Evolutionary conservation across 257 asterid genomes (phyloP).

Genomic region (Solanum lignicaule): DNA sequence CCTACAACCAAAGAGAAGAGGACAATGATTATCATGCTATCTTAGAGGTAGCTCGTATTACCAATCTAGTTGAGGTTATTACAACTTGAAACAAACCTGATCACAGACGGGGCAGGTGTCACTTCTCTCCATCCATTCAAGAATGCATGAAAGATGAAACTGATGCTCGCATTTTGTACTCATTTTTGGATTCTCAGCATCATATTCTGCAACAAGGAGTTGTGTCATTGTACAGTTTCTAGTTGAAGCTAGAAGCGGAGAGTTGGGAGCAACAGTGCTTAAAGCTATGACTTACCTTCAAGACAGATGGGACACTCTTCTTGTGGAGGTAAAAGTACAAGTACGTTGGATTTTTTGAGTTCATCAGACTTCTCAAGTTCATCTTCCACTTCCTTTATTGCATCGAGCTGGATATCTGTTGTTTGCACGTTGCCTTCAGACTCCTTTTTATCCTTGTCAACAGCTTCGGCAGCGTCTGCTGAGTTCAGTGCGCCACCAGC

Average conservation of each 20-base stretch:
- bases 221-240: not conserved
- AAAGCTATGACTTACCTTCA: slow-evolving; percentile 43
- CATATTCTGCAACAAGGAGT: slow-evolving; percentile 54
- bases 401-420: slow-evolving; percentile 20
- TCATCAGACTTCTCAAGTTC: slow-evolving; percentile 38
- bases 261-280: not conserved
- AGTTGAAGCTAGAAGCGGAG: not conserved
- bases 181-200: slow-evolving; percentile 76
- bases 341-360: slow-evolving; percentile 41
- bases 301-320: slow-evolving; percentile 95
- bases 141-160: slow-evolving; percentile 84
- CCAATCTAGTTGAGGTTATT: not conserved
- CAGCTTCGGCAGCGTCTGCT: slow-evolving; percentile 28
- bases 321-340: slow-evolving; percentile 22
- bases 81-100: slow-evolving; percentile 35
- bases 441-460: slow-evolving; percentile 33
- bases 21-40: not conserved
- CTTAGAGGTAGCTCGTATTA: not conserved
- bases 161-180: slow-evolving; percentile 83
- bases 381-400: slow-evolving; percentile 34
- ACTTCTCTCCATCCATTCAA: slow-evolving; percentile 98
- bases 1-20: slow-evolving; percentile 37
- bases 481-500: slow-evolving; percentile 26
- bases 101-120: slow-evolving; percentile 82
- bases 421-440: slow-evolving; percentile 31